phyloP scores from a whole-genome alignment of 768 basidiomycete genomes.

The Phanerochaete carnosa region DNA sequence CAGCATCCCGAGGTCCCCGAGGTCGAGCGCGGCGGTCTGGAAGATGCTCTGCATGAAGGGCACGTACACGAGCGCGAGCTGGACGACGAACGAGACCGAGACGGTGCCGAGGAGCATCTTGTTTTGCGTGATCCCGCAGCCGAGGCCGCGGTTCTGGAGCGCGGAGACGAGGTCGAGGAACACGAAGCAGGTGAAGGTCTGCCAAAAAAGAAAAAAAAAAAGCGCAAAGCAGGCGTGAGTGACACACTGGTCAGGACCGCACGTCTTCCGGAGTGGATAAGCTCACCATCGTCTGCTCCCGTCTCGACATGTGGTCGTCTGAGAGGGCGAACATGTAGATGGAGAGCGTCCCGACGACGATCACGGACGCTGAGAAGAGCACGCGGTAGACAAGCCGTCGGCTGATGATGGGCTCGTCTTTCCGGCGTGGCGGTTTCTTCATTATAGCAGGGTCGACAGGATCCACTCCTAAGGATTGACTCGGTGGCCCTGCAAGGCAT shows the following conservation, averaged over 20 bases:
- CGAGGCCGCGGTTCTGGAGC: constrained; percentile 88
- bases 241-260: not conserved
- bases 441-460: constrained; percentile 93
- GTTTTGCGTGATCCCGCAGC: constrained; percentile 81
- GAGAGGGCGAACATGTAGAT: constrained; percentile 81
- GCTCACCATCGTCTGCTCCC: constrained; percentile 95
- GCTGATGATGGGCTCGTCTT: constrained; percentile 87
- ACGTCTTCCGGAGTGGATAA: not conserved
- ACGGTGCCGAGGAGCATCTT: constrained; percentile 89
- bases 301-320: constrained; percentile 77
- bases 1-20: constrained; percentile 67
- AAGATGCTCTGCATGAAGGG: constrained; percentile 90
- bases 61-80: constrained; percentile 85
- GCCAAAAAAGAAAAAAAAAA: constrained; percentile 6
- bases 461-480: constrained; percentile 94
- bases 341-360: constrained; percentile 85
- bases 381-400: constrained; percentile 71
- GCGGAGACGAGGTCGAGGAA: constrained; percentile 96
- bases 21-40: constrained; percentile 81
- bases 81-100: constrained; percentile 77
- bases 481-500: constrained; percentile 69
- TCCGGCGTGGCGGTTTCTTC: constrained; percentile 88
- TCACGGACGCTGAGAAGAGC: constrained; percentile 89
- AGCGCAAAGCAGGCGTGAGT: too few relatives aligned
- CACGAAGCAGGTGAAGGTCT: constrained; percentile 98